Percentiles rank a stretch among this genome's conserved stretches.
Conservation (phyloP, 2,329 filamentous ascomycete genomes). For the Graphilbum fragrans region DNA sequence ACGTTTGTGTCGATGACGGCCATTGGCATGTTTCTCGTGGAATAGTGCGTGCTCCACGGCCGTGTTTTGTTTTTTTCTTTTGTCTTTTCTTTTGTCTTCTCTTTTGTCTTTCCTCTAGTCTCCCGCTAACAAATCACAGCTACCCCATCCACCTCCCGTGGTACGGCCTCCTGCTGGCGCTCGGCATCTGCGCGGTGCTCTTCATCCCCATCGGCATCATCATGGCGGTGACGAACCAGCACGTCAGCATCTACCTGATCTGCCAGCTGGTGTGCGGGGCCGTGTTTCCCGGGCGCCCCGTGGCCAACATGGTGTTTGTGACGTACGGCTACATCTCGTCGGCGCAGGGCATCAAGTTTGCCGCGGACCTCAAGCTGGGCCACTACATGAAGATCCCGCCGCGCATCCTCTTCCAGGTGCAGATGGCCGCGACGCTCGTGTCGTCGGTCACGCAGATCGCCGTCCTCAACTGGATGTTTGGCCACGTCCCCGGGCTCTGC, state of each 20-base stretch:
- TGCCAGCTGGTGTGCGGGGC: constrained; percentile 76
- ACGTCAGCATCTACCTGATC: constrained; percentile 76
- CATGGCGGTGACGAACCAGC: constrained; percentile 86
- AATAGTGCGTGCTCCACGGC: constrained; percentile 64
- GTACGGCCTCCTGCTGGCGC: constrained; percentile 71
- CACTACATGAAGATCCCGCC: constrained; percentile 84
- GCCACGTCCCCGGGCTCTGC: constrained; percentile 64
- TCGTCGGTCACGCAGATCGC: constrained; percentile 72
- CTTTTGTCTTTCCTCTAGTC: not conserved
- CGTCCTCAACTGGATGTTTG: constrained; percentile 85
- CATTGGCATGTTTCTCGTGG: constrained; percentile 72
- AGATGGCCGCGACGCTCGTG: constrained; percentile 63
- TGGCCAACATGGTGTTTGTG: constrained; percentile 89
- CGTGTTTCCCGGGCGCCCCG: constrained; percentile 71
- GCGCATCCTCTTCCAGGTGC: constrained; percentile 65
- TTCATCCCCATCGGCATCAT: constrained; percentile 89
- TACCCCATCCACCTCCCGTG: constrained; percentile 75
- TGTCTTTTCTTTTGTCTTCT: not conserved
- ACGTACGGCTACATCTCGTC: constrained; percentile 86
- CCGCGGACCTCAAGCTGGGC: constrained; percentile 74
- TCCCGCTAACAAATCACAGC: constrained; percentile 26
- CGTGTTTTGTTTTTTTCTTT: not conserved
- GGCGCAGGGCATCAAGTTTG: constrained; percentile 81
- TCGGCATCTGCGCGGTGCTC: constrained; percentile 65
- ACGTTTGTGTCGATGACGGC: constrained; percentile 67